Evolutionary conservation across 2,329 filamentous ascomycete species (phyloP), one percentile per base, ranked within the genome.

Genomic region (Phaeosphaeria sp.): DNA sequence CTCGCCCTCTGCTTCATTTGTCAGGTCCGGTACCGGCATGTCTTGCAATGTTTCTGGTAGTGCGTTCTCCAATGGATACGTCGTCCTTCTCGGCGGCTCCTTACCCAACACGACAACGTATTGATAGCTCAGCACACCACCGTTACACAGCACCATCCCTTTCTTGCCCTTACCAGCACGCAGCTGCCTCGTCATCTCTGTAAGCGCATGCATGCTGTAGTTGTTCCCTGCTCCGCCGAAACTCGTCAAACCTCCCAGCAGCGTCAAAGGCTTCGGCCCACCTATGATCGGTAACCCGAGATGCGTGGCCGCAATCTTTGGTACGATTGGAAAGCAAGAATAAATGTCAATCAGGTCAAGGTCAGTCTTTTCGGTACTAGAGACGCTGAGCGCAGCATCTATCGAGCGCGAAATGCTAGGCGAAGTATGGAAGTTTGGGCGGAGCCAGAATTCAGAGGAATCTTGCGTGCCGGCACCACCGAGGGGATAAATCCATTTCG

Each of bases 171-270:
- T 79, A 0, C 79, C 78, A 9, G 69, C 67, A 10, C 87, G 79
- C 3, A 90, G 70, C 54, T 82, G 13, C 78, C 84, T 78, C 79
- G 67, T 67, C 68, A 75, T 72, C 39, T 72, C 72, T 6, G 73
- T 76, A 43, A 78, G 53, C 22, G 75, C 87, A 76, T 90, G 88
- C 83, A 90, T 86, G 0, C 86, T 88, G 58, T 90, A 90, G 54
- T 90, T 90, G 61, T 90, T 90, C 0, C 88, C 88, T 6, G 89
- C 88, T 0, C 88, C 89, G 0, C 89, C 88, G 57, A 90, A 90
- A 0, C 84, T 88, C 4, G 88, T 90, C 52, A 91, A 67, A 0
- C 88, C 88, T 0, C 88, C 88, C 0, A 90, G 78, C 0, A 90
- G 72, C 0, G 86, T 89, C 20, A 89, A 80, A 0, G 84, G 81